Evolutionary conservation across 2,329 filamentous ascomycete species (phyloP), one percentile per base, ranked within the genome.

Genomic region (Lasiodiplodia citricola): DNA sequence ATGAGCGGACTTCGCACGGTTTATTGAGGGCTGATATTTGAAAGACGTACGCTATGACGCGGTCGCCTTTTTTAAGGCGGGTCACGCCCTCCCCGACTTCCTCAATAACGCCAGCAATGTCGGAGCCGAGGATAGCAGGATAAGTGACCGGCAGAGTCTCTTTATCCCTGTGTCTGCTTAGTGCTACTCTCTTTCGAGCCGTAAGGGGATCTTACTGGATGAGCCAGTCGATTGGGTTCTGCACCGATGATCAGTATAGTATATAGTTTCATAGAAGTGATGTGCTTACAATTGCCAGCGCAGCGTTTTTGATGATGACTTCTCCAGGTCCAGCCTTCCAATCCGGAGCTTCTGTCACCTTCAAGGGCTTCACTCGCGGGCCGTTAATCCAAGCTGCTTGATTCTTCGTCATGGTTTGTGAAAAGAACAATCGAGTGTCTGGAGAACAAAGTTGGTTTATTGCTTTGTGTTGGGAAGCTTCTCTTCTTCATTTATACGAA

Each of bases 81-180:
- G 65, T 67, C 7, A 67, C 65, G n/a, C 55, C 65, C 10, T 37
- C 54, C 38, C 80, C 80, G 21, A 80, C 75, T 55, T 76, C 78
- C 31, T 73, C 70, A 25, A 81, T 72, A 62, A 76, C 75, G n/a
- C 80, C 80, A 25, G 79, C 78, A 18, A 80, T 70, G 66, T 82
- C 80, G 52, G 66, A 71, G 37, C 80, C 80, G 10, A 81, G 71
- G 28, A 81, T 72, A 25, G 72, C 72, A 2, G 80, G 79, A 70
- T 75, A 82, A 2, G 18, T 71, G 51, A 38, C 21, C 1, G 54
- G 65, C 28, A 16, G 31, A 37, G 21, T 41, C 65, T 57, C 28
- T 28, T 31, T 54, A 14, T n/a, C 35, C 74, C 75, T 70, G 25
- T 10, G 14, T 14, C 47, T 28, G 25, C 31, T 68, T 31, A 68